Evolutionary conservation across 768 basidiomycete species (phyloP), one percentile per base, ranked within the genome.

Genomic region (Paxillus involutus): DNA sequence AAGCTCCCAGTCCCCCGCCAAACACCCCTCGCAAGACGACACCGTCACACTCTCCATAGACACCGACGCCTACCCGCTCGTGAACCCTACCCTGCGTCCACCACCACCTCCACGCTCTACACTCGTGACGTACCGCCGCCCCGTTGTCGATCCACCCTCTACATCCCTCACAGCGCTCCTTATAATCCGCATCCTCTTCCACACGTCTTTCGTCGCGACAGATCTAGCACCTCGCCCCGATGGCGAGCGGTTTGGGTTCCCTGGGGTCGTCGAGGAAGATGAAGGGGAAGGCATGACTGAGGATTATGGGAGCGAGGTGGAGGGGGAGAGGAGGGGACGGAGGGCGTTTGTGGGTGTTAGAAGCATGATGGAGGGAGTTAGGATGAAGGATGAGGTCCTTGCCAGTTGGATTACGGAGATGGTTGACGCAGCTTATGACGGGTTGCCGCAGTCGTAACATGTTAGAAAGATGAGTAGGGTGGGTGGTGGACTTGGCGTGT

Each of bases 171-270:
- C 91, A 0, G 88, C 94, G 3, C 73, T 94, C 14, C 80, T 95
- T 21, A 83, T 91, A 56, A 80, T 95, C 44, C 88, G 94, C 9
- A 85, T 93, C 53, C 77, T 96, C 17, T 94, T 91, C 67, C 80
- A 90, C 43, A 81, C 84, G 5, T 83, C 93, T 1, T 91, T 92
- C 62, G 85, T 86, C 17, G 82, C 87, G 6, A 51, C 55, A 13
- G 89, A 90, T 58, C 67, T 75, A 2, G 80, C 80, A 5, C 89
- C 89, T 32, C 79, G 89, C 26, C 85, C 78, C 3, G 88, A 91
- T 63, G 87, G 81, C 19, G 91, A 95, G 53, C 89, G 91, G 58
- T 96, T 94, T 69, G 94, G 94, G 0, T 91, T 96, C 68, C 94
- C 94, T 6, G 92, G 88, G 0, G 50, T 91, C 19, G 74, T 91